Conservation (phyloP, 1,139 yeast genomes). For the Suhomyces wounanorum region DNA sequence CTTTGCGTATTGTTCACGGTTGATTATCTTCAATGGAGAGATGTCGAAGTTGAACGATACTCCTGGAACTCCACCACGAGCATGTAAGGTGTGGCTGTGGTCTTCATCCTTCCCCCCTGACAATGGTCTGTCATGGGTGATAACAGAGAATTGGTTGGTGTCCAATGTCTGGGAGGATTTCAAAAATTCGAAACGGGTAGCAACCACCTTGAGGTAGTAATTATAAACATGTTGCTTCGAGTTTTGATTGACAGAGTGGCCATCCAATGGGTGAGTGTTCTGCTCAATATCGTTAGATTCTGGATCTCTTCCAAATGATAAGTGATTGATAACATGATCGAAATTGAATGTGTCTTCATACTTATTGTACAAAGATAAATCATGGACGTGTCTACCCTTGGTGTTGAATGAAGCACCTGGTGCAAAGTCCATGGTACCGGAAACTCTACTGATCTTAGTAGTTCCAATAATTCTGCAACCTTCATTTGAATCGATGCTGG, state of each 20-base stretch:
- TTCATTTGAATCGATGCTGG: conserved; percentile 57
- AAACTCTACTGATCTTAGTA: conserved; percentile 78
- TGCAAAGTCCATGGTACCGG: conserved; percentile 92
- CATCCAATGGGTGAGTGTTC: conserved; percentile 71
- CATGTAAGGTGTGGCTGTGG: conserved; percentile 84
- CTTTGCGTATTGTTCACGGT: conserved; percentile 74
- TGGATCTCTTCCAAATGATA: conserved; percentile 78
- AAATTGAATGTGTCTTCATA: conserved; percentile 59
- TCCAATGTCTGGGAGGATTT: conserved; percentile 54
- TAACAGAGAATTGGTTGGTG: conserved; percentile 91
- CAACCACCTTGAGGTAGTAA: conserved; percentile 86
- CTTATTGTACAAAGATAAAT: conserved; percentile 67
- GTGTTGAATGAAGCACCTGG: conserved; percentile 75
- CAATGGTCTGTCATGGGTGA: conserved; percentile 83
- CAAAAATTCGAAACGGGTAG: conserved; percentile 79
- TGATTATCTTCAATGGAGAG: conserved; percentile 89
- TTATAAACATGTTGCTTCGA: conserved; percentile 67
- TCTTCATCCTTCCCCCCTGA: conserved; percentile 87
- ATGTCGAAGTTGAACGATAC: conserved; percentile 86
- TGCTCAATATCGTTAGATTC: conserved; percentile 5
- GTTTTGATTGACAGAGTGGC: conserved; percentile 40
- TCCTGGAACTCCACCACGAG: conserved; percentile 89
- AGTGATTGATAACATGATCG: conserved; percentile 74
- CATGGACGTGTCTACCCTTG: conserved; percentile 74
- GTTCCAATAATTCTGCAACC: conserved; percentile 88